Evolutionary conservation across 2,329 filamentous ascomycete genomes (phyloP), one percentile per base, ranked within the genome.

Genomic region (Amylocarpus encephaloides): DNA sequence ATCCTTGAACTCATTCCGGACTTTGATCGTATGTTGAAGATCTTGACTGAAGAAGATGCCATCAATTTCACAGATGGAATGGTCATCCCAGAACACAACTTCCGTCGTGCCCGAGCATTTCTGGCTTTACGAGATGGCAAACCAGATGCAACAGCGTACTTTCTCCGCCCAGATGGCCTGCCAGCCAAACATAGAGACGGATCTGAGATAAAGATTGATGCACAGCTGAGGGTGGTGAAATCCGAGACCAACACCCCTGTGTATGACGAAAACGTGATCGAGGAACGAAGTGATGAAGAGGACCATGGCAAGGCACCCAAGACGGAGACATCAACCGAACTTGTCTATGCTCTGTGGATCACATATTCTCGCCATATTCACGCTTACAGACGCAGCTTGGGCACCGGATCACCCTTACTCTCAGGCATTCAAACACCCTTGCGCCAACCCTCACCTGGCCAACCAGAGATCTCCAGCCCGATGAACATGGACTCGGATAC

Each of bases 261-360:
- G 48, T 73, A 80, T 53, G 76, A 79, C 47, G 78, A 84, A 50
- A 74, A 84, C 56, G 79, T 82, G 2, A 78, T 85, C n/a, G 73
- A 80, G 47, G 83, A 89, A 65, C 70, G 71, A 35, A 78, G 73
- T 47, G 77, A 78, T 43, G 77, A 78, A 34, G 76, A 79, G 41
- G 71, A 61, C 30, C 55, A 59, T 30, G 49, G 47, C n/a, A 19
- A 46, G 16, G 29, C 39, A 10, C 63, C 72, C 7, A 75, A 78
- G n/a, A 68, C 76, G 10, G 68, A 73, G 30, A 64, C 71, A 3
- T 73, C 77, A 54, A 80, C 83, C 13, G 90, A 96, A 66, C 79
- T 95, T 55, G 90, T 97, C 0, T 97, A 91, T 71, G 93, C 93
- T 10, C 72, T 98, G 29, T 98, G 93, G 93, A 86, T 98, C 58